These are phyloP conservation scores for Penicillium pancosmium DNA, from an alignment of 495 filamentous ascomycete species.

Conservation along the genomic window DNA sequence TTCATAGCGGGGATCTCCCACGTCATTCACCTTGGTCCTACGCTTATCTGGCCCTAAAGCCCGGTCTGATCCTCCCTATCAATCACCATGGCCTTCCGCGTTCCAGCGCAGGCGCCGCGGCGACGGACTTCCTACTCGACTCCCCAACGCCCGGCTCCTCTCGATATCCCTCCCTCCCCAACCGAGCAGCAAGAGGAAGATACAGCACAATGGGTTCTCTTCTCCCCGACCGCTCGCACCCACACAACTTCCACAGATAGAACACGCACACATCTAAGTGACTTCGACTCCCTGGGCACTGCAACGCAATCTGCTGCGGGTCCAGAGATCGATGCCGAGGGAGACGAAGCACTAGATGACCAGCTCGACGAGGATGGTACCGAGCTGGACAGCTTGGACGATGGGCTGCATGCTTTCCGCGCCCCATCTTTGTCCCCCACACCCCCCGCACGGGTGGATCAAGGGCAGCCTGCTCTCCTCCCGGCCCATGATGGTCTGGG, in stretches of 20 bases:
- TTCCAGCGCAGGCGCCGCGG: constrained; percentile 66
- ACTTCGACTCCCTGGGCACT: constrained; percentile 81
- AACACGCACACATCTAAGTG: constrained; percentile 76
- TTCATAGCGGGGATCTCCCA: constrained; percentile 28
- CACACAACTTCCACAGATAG: constrained; percentile 72
- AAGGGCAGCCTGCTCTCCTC: constrained; percentile 64
- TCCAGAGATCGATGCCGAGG: constrained; percentile 49
- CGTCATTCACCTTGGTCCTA: constrained; percentile 14
- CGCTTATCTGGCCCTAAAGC: constrained; percentile 11
- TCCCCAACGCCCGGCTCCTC: constrained; percentile 43
- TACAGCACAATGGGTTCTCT: constrained; percentile 93
- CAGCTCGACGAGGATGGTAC: constrained; percentile 63
- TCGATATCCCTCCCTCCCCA: constrained; percentile 40
- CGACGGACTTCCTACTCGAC: constrained; percentile 59
- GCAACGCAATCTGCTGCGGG: constrained; percentile 52
- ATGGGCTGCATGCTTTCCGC: constrained; percentile 83
- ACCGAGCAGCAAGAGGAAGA: constrained; percentile 57
- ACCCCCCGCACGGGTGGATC: constrained; percentile 48
- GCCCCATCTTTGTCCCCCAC: constrained; percentile 60
- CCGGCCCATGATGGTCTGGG: constrained; percentile 92
- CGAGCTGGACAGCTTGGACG: constrained; percentile 89
- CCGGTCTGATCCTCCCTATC: background rate
- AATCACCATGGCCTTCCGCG: constrained; percentile 77
- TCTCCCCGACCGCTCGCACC: constrained; percentile 75
- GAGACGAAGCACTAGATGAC: constrained; percentile 53